These are phyloP conservation scores for Pleurotus djamor DNA, from an alignment of 768 basidiomycete genomes.

Conservation along the genomic window DNA sequence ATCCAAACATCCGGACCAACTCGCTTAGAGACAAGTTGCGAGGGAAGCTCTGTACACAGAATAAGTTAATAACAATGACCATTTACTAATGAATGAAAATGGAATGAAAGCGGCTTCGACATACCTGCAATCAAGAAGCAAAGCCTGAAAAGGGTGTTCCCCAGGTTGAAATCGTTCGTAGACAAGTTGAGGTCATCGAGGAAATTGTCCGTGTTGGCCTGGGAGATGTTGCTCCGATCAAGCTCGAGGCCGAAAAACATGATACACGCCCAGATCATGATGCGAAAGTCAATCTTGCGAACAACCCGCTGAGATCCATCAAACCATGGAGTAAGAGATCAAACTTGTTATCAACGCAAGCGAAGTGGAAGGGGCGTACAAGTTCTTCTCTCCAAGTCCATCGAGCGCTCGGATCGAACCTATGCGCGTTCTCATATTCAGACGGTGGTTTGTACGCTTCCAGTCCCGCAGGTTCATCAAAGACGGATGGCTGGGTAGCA, in stretches of 20 bases:
- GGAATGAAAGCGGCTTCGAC: neutral
- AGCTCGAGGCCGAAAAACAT: conserved; percentile 66
- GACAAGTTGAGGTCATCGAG: conserved; percentile 58
- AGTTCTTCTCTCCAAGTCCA: conserved; percentile 75
- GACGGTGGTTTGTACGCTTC: conserved; percentile 52
- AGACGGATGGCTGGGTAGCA: conserved; percentile 62
- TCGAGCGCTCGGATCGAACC: conserved; percentile 63
- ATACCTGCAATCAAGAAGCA: conserved; percentile 42
- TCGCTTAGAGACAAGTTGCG: conserved; percentile 65
- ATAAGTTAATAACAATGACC: too few relatives aligned
- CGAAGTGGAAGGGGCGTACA: conserved; percentile 22
- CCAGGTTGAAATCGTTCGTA: conserved; percentile 63
- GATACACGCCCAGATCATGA: conserved; percentile 58
- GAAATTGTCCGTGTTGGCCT: conserved; percentile 72
- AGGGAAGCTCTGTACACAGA: conserved; percentile 49
- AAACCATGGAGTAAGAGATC: neutral
- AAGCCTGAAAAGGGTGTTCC: conserved; percentile 56
- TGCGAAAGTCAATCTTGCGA: conserved; percentile 57
- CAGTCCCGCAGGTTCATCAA: conserved; percentile 51
- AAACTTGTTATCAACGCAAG: neutral
- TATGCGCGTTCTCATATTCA: conserved; percentile 56
- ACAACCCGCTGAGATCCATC: conserved; percentile 35
- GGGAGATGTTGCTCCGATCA: conserved; percentile 59
- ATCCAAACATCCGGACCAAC: conserved; percentile 70
- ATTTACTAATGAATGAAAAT: neutral